phyloP scores from a whole-genome alignment of 2,329 filamentous ascomycete species.

The Calonectria pauciramosa region DNA sequence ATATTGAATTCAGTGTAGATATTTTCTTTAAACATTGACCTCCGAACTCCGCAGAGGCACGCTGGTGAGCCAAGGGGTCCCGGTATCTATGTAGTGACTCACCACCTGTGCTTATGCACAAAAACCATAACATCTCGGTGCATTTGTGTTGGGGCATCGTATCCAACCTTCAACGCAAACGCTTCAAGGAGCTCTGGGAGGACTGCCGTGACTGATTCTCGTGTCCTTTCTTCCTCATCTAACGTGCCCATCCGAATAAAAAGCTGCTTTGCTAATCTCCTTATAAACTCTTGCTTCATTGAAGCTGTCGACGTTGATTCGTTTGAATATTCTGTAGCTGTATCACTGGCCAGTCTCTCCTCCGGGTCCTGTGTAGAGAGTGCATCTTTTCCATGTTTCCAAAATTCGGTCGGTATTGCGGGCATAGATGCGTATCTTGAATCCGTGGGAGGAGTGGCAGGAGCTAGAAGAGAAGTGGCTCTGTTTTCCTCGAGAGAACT shows the following conservation, averaged over 20 bases:
- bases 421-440: background rate
- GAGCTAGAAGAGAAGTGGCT: too few species aligned
- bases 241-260: background rate
- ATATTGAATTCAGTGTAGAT: too few species aligned
- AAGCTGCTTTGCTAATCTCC: background rate
- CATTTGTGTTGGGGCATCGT: background rate
- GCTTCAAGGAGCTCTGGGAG: slow-evolving; percentile 11
- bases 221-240: background rate
- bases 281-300: background rate
- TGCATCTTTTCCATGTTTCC: too few species aligned
- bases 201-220: background rate
- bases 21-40: too few species aligned
- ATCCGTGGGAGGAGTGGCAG: slow-evolving; percentile 47
- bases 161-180: slow-evolving; percentile 11
- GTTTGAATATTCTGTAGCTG: slow-evolving; percentile 9
- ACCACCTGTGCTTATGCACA: slow-evolving; percentile 11
- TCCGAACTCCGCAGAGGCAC: too few species aligned
- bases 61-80: too few species aligned
- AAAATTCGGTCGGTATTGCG: background rate
- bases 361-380: background rate
- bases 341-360: background rate
- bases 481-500: too few species aligned
- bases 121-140: slow-evolving; percentile 15
- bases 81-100: background rate
- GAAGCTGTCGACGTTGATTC: background rate